Evolutionary conservation across 352 stramenopile genomes (phyloP).

Genomic region (Phytopythium montanum): DNA sequence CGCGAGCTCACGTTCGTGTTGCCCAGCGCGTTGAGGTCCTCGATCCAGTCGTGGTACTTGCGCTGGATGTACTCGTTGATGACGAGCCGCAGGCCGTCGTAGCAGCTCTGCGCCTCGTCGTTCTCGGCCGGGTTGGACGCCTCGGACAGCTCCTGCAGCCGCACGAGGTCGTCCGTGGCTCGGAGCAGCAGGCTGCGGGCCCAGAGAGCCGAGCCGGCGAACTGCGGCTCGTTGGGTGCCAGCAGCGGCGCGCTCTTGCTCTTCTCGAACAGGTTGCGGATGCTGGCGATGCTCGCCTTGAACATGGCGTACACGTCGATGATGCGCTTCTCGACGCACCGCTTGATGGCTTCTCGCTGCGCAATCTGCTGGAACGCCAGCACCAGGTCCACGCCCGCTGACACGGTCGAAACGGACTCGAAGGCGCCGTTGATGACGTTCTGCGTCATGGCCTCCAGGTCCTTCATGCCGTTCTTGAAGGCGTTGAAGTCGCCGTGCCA

Average conservation of each 20-base stretch:
- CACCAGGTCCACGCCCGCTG: slow-evolving; percentile 88
- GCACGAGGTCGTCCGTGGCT: slow-evolving; percentile 70
- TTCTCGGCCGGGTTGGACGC: slow-evolving; percentile 69
- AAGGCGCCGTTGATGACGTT: slow-evolving; percentile 96
- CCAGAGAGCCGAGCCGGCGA: slow-evolving; percentile 91
- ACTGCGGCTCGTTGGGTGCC: slow-evolving; percentile 88
- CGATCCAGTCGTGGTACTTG: slow-evolving; percentile 90
- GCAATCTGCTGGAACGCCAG: slow-evolving; percentile 92
- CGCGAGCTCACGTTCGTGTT: slow-evolving; percentile 75
- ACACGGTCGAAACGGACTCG: slow-evolving; percentile 88
- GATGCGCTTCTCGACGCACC: slow-evolving; percentile 92
- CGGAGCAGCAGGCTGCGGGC: slow-evolving; percentile 84
- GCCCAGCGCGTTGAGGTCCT: slow-evolving; percentile 78
- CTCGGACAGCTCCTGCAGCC: slow-evolving; percentile 66
- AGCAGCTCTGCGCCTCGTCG: slow-evolving; percentile 72
- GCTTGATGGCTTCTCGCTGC: slow-evolving; percentile 91
- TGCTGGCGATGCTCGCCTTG: slow-evolving; percentile 68
- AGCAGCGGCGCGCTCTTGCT: slow-evolving; percentile 83
- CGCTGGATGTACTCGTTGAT: slow-evolving; percentile 90
- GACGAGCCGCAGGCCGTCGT: slow-evolving; percentile 71
- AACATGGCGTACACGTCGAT: slow-evolving; percentile 93
- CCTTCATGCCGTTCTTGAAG: slow-evolving; percentile 96
- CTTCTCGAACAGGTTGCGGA: slow-evolving; percentile 92
- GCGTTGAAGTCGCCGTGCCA: slow-evolving; percentile 96
- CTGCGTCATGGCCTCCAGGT: slow-evolving; percentile 94